Evolutionary conservation across 208 protist species (phyloP).

Genomic region (Wallacemonas collosoma): DNA sequence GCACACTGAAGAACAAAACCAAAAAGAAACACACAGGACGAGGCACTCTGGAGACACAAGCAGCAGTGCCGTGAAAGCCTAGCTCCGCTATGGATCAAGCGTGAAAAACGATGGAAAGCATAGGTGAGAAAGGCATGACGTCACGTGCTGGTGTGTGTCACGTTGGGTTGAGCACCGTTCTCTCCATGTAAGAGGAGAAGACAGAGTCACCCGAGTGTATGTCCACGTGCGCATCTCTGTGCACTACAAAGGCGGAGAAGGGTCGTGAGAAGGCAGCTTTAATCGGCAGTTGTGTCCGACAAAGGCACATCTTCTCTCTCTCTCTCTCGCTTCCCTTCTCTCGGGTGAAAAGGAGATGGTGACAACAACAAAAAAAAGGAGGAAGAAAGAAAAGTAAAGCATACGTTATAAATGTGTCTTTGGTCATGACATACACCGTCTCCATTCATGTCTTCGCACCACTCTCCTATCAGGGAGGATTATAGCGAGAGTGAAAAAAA

Average conservation of each 20-base stretch:
- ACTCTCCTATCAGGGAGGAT: too few relatives aligned
- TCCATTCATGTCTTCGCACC: too few relatives aligned
- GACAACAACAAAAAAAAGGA: not conserved
- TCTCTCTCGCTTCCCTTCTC: too few relatives aligned
- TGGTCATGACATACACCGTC: not conserved
- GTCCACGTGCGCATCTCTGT: not conserved
- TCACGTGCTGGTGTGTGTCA: too few relatives aligned
- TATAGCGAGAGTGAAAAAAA: not conserved
- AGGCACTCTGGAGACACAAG: not conserved
- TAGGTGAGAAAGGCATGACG: not conserved
- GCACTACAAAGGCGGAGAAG: not conserved
- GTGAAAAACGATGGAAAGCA: not conserved
- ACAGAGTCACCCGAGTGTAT: too few relatives aligned
- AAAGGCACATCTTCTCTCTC: not conserved
- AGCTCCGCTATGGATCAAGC: not conserved
- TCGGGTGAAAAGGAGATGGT: too few relatives aligned
- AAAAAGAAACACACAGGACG: constrained; percentile 6
- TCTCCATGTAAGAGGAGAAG: too few relatives aligned
- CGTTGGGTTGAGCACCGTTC: too few relatives aligned
- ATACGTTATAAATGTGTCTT: not conserved
- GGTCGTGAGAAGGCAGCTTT: not conserved
- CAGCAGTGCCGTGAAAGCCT: not conserved
- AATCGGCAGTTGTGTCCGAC: not conserved
- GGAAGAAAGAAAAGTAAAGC: constrained; percentile 9
- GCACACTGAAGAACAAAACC: constrained; percentile 14